Base-by-base conservation (phyloP, 1,284 basidiomycete genomes). In the Cryptococcus hybrid region DNA sequence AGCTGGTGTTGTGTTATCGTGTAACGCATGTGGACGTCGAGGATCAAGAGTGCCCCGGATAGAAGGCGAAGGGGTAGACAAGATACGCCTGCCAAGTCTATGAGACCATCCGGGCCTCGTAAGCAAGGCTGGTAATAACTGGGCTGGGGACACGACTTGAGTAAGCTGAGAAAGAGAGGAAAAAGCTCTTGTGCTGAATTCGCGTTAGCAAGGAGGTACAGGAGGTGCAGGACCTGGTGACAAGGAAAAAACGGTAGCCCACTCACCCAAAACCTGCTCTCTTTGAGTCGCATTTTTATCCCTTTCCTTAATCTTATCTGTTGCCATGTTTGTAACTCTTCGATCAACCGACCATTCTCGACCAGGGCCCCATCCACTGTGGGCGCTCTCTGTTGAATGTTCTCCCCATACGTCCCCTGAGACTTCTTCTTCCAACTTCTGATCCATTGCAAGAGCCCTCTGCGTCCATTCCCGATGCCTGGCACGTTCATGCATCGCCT, bases 41-140 rank as follows among this genome's bases (percentile, higher is more conserved):
- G 69, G 69, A 58, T 76, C 73, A 6, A 75, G 64, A 8, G 67
- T 75, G 8, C 74, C 74, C 3, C 74, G 68, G 11, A 74, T 63
- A 15, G 58, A 47, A 2, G 74, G 73, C 2, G 58, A 57, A 1
- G 59, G 48, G 7, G 60, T 55, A 6, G 65, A 61, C 13, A 73
- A 45, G 47, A 68, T 51, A 7, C 68, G 67, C 47, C 59, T 46
- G 1, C 69, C 65, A 4, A 71, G 59, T 1, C 57, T 52, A 55
- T 74, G 71, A 1, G 73, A 73, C n/a, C 68, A 49, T n/a, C 70
- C 70, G 2, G 53, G 37, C 18, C 60, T 55, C 30, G 3, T 52
- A 47, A 3, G 48, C 43, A 1, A 24, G 53, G 5, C 45, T 40
- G 2, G 44, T 2, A 65, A 30, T 35, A 70, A 52, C 9, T 66